These are phyloP conservation scores for Omphalotus guepiniiformis DNA, from an alignment of 768 basidiomycete species.

Conservation along the genomic window DNA sequence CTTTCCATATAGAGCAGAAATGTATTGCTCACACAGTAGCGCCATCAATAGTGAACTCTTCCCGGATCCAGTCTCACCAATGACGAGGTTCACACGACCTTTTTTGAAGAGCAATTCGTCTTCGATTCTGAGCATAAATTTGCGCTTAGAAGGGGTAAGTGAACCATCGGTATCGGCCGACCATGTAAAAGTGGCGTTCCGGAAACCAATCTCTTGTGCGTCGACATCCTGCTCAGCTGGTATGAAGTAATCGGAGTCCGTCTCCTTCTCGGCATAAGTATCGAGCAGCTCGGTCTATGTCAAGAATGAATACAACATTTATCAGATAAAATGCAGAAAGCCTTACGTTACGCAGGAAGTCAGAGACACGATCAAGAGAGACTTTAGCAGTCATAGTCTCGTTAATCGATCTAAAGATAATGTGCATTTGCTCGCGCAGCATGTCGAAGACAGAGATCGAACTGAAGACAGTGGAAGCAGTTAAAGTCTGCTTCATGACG, in stretches of 20 bases:
- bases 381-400: slow-evolving; percentile 44
- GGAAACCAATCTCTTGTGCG: slow-evolving; percentile 44
- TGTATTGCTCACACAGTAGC: slow-evolving; percentile 33
- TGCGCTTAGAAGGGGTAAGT: slow-evolving; percentile 40
- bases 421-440: slow-evolving; percentile 47
- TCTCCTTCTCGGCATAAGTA: slow-evolving; percentile 25
- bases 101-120: slow-evolving; percentile 54
- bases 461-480: slow-evolving; percentile 43
- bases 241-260: slow-evolving; percentile 11
- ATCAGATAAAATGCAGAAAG: slow-evolving; percentile 3
- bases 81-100: slow-evolving; percentile 50
- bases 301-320: too few species aligned
- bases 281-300: slow-evolving; percentile 46
- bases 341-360: slow-evolving; percentile 36
- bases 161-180: slow-evolving; percentile 30
- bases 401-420: slow-evolving; percentile 25
- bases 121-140: slow-evolving; percentile 45
- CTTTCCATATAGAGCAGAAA: background rate
- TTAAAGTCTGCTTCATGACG: slow-evolving; percentile 36
- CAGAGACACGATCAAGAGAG: slow-evolving; percentile 51
- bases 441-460: slow-evolving; percentile 61
- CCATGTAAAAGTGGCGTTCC: slow-evolving; percentile 57
- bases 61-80: slow-evolving; percentile 58
- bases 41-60: slow-evolving; percentile 69
- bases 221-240: slow-evolving; percentile 8